phyloP scores from a whole-genome alignment of 2,329 filamentous ascomycete species.

The Epichloe gansuensis region DNA sequence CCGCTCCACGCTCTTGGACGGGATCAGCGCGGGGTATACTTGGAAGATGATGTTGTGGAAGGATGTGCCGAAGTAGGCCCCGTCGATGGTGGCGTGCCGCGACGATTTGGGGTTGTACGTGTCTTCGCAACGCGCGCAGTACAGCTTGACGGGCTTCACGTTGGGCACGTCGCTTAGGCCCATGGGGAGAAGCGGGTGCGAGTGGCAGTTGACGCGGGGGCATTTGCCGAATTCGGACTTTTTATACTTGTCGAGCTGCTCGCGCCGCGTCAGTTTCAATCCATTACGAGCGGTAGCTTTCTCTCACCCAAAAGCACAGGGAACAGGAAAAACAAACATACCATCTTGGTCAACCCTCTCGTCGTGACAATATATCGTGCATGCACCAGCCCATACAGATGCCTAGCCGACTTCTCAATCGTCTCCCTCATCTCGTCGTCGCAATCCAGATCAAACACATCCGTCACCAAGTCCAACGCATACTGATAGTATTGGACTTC shows the following conservation, averaged over 20 bases:
- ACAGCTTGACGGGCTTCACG: constrained; percentile 85
- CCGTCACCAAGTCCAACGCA: constrained; percentile 90
- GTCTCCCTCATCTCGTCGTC: constrained; percentile 97
- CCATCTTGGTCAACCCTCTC: constrained; percentile 89
- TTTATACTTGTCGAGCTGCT: constrained; percentile 94
- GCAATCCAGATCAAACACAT: constrained; percentile 97
- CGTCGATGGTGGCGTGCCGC: constrained; percentile 87
- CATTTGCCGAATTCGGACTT: constrained; percentile 97
- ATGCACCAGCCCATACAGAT: constrained; percentile 91
- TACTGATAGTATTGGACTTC: constrained; percentile 99
- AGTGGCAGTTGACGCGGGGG: constrained; percentile 87
- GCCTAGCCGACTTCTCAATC: constrained; percentile 92
- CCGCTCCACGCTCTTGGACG: constrained; percentile 69
- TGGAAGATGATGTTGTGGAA: constrained; percentile 99
- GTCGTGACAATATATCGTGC: constrained; percentile 96
- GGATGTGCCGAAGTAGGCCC: constrained; percentile 93
- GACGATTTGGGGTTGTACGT: constrained; percentile 98
- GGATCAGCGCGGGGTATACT: constrained; percentile 84
- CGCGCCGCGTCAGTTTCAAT: background rate
- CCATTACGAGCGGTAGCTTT: background rate
- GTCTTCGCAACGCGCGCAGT: constrained; percentile 94
- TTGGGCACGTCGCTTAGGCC: constrained; percentile 83
- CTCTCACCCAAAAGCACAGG: background rate
- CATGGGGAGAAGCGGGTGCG: constrained; percentile 87
- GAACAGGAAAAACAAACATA: constrained; percentile 28